Conservation (phyloP, 1,284 basidiomycete genomes). For the Ustilago trichophora region DNA sequence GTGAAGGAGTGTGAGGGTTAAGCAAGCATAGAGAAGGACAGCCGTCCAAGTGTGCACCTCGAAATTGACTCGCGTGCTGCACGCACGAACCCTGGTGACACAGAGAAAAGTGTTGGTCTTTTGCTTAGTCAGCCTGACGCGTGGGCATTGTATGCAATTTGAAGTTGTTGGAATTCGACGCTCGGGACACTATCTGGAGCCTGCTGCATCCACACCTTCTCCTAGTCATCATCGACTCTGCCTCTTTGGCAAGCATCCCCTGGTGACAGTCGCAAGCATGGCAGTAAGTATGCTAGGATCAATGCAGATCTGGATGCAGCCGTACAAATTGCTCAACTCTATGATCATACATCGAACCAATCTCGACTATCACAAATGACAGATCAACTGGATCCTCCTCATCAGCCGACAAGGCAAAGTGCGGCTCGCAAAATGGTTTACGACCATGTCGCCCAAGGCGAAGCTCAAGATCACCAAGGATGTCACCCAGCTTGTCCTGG, state of each 20-base stretch:
- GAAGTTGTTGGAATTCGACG: neutral
- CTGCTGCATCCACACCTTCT: no score
- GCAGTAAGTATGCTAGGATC: constrained; percentile 52
- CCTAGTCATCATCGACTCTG: no score
- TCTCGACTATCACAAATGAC: neutral
- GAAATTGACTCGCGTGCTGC: constrained; percentile 2
- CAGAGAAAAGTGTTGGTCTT: constrained; percentile 21
- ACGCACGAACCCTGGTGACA: constrained; percentile 4
- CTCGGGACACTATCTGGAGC: no score
- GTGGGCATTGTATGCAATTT: neutral
- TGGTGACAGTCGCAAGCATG: neutral
- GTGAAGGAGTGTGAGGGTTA: no score
- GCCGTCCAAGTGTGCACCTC: neutral
- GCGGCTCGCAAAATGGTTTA: constrained; percentile 98
- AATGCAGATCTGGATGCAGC: constrained; percentile 17
- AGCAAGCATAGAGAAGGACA: no score
- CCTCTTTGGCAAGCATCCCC: no score
- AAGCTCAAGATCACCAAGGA: constrained; percentile 99
- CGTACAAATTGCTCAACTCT: no score
- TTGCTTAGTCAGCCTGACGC: constrained; percentile 25
- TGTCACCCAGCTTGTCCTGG: constrained; percentile 96
- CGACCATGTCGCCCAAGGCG: constrained; percentile 88
- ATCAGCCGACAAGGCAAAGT: constrained; percentile 98
- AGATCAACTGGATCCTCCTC: constrained; percentile 79
- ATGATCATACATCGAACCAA: no score